phyloP scores from a whole-genome alignment of 345 rosid species.

The Erucastrum elatum region DNA sequence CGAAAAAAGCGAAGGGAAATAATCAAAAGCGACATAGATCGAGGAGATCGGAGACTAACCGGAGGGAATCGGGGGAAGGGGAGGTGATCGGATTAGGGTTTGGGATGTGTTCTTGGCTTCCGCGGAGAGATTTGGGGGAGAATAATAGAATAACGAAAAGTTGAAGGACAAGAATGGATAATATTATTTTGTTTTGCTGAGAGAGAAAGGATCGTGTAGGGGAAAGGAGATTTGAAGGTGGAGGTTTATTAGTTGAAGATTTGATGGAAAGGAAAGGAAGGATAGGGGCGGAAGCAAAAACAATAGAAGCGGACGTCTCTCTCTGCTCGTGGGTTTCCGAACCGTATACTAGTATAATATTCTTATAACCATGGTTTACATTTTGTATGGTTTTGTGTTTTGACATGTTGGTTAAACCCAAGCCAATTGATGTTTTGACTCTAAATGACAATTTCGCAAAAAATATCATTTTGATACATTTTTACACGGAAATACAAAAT shows the following conservation, averaged over 20 bases:
- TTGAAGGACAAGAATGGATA: background rate
- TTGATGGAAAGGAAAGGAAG: slow-evolving; percentile 4
- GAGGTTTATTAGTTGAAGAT: slow-evolving; percentile 19
- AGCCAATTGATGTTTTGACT: too few relatives aligned
- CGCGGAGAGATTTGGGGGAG: slow-evolving; percentile 26
- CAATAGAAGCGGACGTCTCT: slow-evolving; percentile 12
- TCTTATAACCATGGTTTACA: background rate
- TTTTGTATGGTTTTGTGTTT: background rate
- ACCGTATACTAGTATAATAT: background rate
- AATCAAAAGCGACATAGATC: slow-evolving; percentile 9
- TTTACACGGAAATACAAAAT: too few relatives aligned
- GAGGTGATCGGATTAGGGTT: slow-evolving; percentile 38
- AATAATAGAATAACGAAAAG: background rate
- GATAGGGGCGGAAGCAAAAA: slow-evolving; percentile 6
- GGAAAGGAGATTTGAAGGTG: slow-evolving; percentile 29
- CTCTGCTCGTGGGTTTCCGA: background rate
- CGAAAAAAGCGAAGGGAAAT: too few relatives aligned
- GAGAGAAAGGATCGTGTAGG: background rate
- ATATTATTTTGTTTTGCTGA: background rate
- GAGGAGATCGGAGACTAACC: slow-evolving; percentile 38
- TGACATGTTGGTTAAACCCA: too few relatives aligned
- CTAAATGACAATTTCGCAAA: background rate
- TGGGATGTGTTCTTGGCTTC: slow-evolving; percentile 36
- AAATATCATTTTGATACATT: too few relatives aligned
- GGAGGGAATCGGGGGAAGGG: slow-evolving; percentile 25